Evolutionary conservation across 768 basidiomycete genomes (phyloP), one percentile per base, ranked within the genome.

Genomic region (Porphyrellus cyaneotinctus): DNA sequence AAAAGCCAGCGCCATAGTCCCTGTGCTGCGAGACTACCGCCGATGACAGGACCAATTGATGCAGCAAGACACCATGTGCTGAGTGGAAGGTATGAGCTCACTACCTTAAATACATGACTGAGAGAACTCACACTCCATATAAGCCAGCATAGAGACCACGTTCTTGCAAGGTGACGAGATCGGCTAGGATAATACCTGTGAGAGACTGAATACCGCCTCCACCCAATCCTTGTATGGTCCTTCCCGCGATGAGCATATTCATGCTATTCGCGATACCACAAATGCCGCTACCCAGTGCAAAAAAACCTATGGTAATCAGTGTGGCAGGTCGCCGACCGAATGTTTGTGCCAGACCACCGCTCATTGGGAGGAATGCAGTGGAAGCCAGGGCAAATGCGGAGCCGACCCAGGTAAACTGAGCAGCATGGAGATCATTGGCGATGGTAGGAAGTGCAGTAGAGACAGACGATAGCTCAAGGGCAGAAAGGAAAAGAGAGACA

Each of bases 391-490:
- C 64, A 52, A 75, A 82, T 2, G 75, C 73, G 3, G 70, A 60
- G 1, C 72, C 76, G 30, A 80, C 66, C 80, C 80, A 81, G 2
- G 71, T 57, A 48, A 74, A 78, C 18, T 75, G 60, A 33, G 58
- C 58, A 0, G 70, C 70, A 18, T 74, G 47, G 4, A 78, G 63
- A 12, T 69, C 68, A 31, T 64, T 52, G 10, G 71, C 64, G 38
- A 78, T 77, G 9, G 73, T 73, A 0, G 76, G 77, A 3, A 76
- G 68, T 6, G 74, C 76, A 1, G 73, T 78, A 13, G 71, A 64
- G 18, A 75, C 67, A 32, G 69, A 65, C 14, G 50, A 46, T 12
- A 52, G 8, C 24, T 73, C 73, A 41, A 74, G 58, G 4, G 73
- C 71, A 18, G 63, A 61, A 12, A 74, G 60, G 12, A 45, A 63